Base-by-base conservation (phyloP, 2,329 filamentous ascomycete genomes). In the Byssochlamys sp. region DNA sequence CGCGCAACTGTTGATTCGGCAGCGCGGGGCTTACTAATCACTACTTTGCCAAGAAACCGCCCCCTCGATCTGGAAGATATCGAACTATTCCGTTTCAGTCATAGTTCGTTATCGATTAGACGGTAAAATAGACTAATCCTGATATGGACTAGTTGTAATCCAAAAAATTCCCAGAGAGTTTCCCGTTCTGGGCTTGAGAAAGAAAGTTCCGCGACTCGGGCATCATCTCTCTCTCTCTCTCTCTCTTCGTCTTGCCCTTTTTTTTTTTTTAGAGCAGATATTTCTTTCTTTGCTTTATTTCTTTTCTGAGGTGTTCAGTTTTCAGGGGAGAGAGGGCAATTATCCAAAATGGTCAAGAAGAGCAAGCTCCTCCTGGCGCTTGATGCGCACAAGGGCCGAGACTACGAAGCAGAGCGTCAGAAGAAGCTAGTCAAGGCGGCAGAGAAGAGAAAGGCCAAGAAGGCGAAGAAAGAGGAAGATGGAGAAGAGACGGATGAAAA, bases 361-460 rank as follows among this genome's bases (percentile, higher is more conserved):
- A 79, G 79, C 61, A 85, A 84, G 68, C 73, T 86, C 52, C 78
- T 84, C 59, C 71, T 77, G 51, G 82, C 83, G 52, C 78, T 86
- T 25, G 81, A 85, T 63, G 76, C 78, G 55, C 74, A 82, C 58
- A 79, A 82, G 67, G 82, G 83, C 29, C 76, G 81, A 53, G 87
- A 94, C 64, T 87, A 88, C 61, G 86, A 87, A 62, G 80, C 90
- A 55, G 89, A 92, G 72, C 85, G 89, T 72, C 88, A 92, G 71
- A 84, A 85, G 70, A 89, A 87, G 76, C 77, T 86, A 67, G 75
- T 71, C 60, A 80, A 69, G 76, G 69, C 73, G 56, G 75, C 70
- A n/a, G 74, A 76, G 61, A 79, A 78, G 64, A 73, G 64, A 59
- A 78, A 77, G 64, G 65, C 64, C 55, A 58, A 67, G 57, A 75